Conservation (phyloP, 2,329 filamentous ascomycete species). For the Elsinoe arachidis region DNA sequence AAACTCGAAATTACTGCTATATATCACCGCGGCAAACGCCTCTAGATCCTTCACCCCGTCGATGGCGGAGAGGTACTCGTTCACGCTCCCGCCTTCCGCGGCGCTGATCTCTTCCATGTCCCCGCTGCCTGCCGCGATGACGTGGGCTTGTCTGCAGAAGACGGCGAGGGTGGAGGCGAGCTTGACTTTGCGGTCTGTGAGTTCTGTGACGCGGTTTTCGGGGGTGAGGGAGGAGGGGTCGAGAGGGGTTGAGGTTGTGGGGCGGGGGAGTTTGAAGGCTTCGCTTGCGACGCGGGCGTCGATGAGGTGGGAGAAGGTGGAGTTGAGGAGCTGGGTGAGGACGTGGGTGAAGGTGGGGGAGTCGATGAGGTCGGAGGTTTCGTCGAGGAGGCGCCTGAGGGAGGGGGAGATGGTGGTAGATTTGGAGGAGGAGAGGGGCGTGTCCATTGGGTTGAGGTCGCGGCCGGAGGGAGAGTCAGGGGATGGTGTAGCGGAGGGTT, state of each 20-base stretch:
- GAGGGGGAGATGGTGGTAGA: slow-evolving; percentile 44
- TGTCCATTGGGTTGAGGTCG: slow-evolving; percentile 17
- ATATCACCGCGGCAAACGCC: slow-evolving; percentile 78
- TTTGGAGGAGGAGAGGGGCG: slow-evolving; percentile 23
- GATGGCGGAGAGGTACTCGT: slow-evolving; percentile 54
- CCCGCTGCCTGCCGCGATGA: slow-evolving; percentile 69
- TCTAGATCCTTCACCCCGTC: slow-evolving; percentile 68
- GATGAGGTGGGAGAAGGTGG: slow-evolving; percentile 74
- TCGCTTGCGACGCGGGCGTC: slow-evolving; percentile 72
- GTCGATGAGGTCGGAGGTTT: slow-evolving; percentile 91
- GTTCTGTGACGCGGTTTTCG: slow-evolving; percentile 45
- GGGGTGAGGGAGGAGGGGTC: slow-evolving; percentile 34
- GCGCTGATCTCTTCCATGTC: slow-evolving; percentile 42
- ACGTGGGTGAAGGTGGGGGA: slow-evolving; percentile 86
- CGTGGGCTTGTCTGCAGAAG: slow-evolving; percentile 81
- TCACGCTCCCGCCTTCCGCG: slow-evolving; percentile 26
- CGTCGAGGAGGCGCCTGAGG: slow-evolving; percentile 79
- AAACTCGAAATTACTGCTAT: slow-evolving; percentile 67
- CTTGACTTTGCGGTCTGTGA: slow-evolving; percentile 50
- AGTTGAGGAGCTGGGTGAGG: slow-evolving; percentile 74
- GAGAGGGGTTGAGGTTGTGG: slow-evolving; percentile 30
- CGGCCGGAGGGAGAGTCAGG: slow-evolving; percentile 24
- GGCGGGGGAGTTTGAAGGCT: slow-evolving; percentile 55
- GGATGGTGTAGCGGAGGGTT: slow-evolving; percentile 54
- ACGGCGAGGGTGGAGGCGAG: slow-evolving; percentile 85